phyloP scores from a whole-genome alignment of 768 basidiomycete species.

The Calocera viscosa region DNA sequence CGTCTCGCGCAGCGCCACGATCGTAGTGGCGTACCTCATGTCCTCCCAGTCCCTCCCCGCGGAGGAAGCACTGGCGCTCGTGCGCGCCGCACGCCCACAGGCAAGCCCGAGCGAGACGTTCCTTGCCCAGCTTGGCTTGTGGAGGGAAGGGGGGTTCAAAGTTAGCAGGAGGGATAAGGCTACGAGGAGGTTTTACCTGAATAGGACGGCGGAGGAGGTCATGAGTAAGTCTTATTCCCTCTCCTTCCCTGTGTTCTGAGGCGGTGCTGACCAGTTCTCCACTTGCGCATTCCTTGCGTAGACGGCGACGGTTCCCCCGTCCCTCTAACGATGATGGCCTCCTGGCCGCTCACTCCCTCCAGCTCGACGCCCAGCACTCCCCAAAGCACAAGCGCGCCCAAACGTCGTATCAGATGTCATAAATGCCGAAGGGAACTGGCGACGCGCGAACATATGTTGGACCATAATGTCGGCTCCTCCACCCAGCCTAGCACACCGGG shows the following conservation, averaged over 20 bases:
- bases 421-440: conserved; percentile 88
- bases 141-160: conserved; percentile 56
- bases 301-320: conserved; percentile 62
- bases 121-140: conserved; percentile 65
- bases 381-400: conserved; percentile 30
- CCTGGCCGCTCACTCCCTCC: conserved; percentile 51
- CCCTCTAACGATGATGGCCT: conserved; percentile 63
- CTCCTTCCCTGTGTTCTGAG: background rate
- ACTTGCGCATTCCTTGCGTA: conserved; percentile 21
- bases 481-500: conserved; percentile 29
- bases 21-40: conserved; percentile 85
- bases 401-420: conserved; percentile 70
- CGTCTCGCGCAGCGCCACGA: conserved; percentile 65
- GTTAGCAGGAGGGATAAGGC: conserved; percentile 54
- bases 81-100: conserved; percentile 49
- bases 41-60: conserved; percentile 47
- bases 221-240: conserved; percentile 46
- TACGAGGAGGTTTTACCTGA: conserved; percentile 73
- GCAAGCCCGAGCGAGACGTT: conserved; percentile 78
- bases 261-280: background rate
- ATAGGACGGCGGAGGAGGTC: conserved; percentile 57
- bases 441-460: conserved; percentile 84
- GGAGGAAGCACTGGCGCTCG: conserved; percentile 52
- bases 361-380: conserved; percentile 53
- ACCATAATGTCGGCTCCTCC: conserved; percentile 65